Evolutionary conservation across 768 basidiomycete species (phyloP), one percentile per base, ranked within the genome.

Genomic region (Leccinum olivaceopallidum): DNA sequence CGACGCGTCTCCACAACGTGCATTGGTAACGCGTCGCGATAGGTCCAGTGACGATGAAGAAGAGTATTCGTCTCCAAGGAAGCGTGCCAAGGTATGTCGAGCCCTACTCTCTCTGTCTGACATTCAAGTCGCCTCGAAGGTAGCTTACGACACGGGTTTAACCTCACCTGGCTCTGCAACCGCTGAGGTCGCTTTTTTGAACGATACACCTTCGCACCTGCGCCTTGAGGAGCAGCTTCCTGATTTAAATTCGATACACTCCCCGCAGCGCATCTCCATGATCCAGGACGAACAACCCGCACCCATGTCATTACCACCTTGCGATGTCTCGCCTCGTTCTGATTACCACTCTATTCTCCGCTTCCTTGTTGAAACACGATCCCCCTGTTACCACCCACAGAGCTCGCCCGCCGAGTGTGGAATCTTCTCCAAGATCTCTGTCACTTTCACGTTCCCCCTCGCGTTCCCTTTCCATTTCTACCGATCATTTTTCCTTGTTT

Each of bases 1-100:
- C 51, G 30, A 30, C 30, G 51, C 26, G 24, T 60, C 57, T 51
- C 59, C 32, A 34, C 32, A 34, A 34, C 0, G 32, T 34, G 32
- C 56, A 13, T 26, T 6, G 20, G 55, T 34, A 20, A 44, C 54
- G 14, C 54, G 60, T 6, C 30, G 34, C 32, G 53, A 54, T 26
- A 36, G 26, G 50, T 22, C 52, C 57, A 63, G 61, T 54, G 59
- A 62, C 51, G 13, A 22, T 50, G 63, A 69, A 30, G 63, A 69
- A 32, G 65, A 58, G 30, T 50, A 8, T 20, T 53, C 64, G 28
- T 70, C 77, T 22, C 80, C 78, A 6, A 65, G 74, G 26, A 78
- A 80, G 59, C 76, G 79, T 57, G 58, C 71, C 48, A 80, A 75
- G 71, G 76, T 76, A 59, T 28, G 67, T 55, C 30, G 4, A 9